These are phyloP conservation scores for Trichosanthes truncata DNA, from an alignment of 306 rosid species.

Conservation along the genomic window DNA sequence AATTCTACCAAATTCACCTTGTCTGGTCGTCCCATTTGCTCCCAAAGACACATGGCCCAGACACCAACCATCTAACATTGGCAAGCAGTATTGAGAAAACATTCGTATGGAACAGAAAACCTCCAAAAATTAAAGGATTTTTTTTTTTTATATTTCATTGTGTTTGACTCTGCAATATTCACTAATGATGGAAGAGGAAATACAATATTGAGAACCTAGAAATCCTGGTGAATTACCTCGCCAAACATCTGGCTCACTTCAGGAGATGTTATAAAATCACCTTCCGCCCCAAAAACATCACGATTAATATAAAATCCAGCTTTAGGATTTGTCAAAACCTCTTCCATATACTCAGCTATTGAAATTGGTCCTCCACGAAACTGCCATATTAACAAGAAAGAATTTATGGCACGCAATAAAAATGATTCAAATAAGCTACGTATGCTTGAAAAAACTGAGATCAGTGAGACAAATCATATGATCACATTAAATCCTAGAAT, in stretches of 20 bases:
- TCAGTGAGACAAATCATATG: neutral
- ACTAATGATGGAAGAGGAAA: neutral
- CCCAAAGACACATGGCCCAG: slow-evolving; percentile 96
- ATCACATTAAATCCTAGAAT: neutral
- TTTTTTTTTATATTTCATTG: neutral
- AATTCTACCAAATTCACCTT: slow-evolving; percentile 67
- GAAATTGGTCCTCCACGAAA: slow-evolving; percentile 98
- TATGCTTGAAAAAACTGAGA: neutral
- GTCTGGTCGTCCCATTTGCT: slow-evolving; percentile 91
- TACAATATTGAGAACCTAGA: neutral
- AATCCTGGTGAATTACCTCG: slow-evolving; percentile 33
- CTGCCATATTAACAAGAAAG: slow-evolving; percentile 28
- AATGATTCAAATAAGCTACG: neutral
- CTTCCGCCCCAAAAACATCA: slow-evolving; percentile 88
- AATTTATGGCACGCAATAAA: neutral
- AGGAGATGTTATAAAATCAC: slow-evolving; percentile 94
- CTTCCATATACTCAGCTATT: slow-evolving; percentile 89
- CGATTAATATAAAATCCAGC: slow-evolving; percentile 87
- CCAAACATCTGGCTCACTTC: slow-evolving; percentile 99
- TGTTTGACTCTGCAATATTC: neutral
- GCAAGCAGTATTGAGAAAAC: slow-evolving; percentile 15
- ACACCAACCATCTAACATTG: slow-evolving; percentile 72
- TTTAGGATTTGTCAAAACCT: slow-evolving; percentile 91
- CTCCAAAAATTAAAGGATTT: neutral
- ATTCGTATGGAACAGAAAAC: neutral